These are phyloP conservation scores for Citrus glauca DNA, from an alignment of 345 rosid species.

Conservation along the genomic window DNA sequence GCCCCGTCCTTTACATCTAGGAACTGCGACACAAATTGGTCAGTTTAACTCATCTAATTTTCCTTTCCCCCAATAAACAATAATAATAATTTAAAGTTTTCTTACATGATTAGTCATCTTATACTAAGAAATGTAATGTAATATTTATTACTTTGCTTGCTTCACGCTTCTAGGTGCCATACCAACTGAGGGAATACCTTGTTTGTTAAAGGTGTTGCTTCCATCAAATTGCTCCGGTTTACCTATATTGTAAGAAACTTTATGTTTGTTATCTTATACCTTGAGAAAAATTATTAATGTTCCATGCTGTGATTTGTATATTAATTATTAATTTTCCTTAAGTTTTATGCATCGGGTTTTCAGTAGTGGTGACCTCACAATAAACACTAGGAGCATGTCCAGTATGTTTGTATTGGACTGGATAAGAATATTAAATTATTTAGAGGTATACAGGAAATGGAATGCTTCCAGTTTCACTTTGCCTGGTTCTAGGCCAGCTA, in stretches of 20 bases:
- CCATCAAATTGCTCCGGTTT: constrained; percentile 82
- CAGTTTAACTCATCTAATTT: constrained; percentile 17
- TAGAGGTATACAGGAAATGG: background rate
- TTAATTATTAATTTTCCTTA: background rate
- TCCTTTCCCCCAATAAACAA: background rate
- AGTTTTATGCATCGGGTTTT: background rate
- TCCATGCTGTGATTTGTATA: background rate
- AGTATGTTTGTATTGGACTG: background rate
- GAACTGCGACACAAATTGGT: constrained; percentile 99
- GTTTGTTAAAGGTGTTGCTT: constrained; percentile 85
- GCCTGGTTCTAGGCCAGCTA: background rate
- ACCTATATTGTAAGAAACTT: constrained; percentile 64
- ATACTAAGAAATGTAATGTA: background rate
- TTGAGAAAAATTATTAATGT: background rate
- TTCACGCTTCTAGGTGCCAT: constrained; percentile 58
- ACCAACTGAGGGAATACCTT: constrained; percentile 96
- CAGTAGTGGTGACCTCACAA: background rate
- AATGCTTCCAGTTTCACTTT: background rate
- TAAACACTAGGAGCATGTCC: background rate
- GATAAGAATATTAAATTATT: background rate
- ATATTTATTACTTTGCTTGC: constrained; percentile 1
- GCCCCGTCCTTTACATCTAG: constrained; percentile 80
- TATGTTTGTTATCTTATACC: background rate
- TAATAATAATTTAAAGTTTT: background rate
- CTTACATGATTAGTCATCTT: constrained; percentile 10